A percentile compares a stretch with the other conserved stretches of the same genome.
Conservation (phyloP, 148 eudicot species). For the Amaranthus hypochondriacus region DNA sequence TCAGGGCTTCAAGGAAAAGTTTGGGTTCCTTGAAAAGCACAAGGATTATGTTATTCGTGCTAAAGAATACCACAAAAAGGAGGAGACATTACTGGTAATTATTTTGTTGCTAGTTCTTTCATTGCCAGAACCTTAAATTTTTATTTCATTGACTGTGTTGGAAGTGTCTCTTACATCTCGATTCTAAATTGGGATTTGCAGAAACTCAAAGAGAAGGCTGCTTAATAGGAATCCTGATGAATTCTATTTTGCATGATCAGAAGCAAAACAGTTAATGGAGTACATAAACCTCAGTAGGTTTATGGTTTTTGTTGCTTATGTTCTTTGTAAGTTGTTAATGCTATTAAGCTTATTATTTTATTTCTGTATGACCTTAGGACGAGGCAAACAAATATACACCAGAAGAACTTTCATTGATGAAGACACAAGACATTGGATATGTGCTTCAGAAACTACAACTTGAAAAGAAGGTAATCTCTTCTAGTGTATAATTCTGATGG, state of each 20-base stretch:
- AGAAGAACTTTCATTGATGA: conserved; percentile 83
- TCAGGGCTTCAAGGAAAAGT: conserved; percentile 51
- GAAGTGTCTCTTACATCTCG: background rate
- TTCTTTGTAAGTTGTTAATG: background rate
- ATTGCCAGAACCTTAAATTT: background rate
- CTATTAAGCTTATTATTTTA: conserved; percentile 9
- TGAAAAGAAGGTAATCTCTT: conserved; percentile 63
- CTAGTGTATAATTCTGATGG: background rate
- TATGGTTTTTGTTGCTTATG: background rate
- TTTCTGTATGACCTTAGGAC: conserved; percentile 35
- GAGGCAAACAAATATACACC: conserved; percentile 56
- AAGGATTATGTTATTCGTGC: conserved; percentile 85
- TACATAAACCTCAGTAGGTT: conserved; percentile 64
- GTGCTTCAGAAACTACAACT: conserved; percentile 68
- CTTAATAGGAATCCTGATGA: conserved; percentile 80
- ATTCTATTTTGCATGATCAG: conserved; percentile 77
- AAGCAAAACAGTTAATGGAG: conserved; percentile 58
- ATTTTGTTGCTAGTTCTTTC: background rate
- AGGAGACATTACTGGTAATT: conserved; percentile 57
- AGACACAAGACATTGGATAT: conserved; percentile 77
- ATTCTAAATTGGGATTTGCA: conserved; percentile 19
- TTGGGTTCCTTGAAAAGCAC: conserved; percentile 83
- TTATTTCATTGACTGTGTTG: background rate
- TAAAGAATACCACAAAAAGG: conserved; percentile 62
- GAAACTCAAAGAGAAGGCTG: conserved; percentile 78